Evolutionary conservation across 2,329 filamentous ascomycete species (phyloP).

Genomic region (Westerdykella aurantiaca): DNA sequence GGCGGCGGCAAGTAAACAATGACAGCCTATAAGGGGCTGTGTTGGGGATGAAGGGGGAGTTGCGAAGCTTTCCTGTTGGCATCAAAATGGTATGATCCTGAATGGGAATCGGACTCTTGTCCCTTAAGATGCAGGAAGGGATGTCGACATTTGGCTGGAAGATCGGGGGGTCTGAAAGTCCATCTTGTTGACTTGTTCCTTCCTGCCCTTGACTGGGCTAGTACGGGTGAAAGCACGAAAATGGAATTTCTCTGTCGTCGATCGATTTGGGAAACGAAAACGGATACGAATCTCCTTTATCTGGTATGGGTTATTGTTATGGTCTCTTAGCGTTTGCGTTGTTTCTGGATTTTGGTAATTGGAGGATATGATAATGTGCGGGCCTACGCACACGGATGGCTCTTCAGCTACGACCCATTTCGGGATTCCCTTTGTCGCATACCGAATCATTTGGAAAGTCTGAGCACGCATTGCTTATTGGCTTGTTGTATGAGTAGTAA

Average conservation of each 20-base stretch:
- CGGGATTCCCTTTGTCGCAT: no score
- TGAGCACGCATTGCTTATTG: no score
- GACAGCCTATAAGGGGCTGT: neutral
- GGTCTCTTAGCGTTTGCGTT: no score
- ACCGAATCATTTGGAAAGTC: no score
- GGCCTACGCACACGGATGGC: no score
- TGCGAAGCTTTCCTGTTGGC: constrained; percentile 7
- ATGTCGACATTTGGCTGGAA: constrained; percentile 9
- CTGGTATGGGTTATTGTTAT: neutral
- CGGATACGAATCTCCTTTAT: neutral
- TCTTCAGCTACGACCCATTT: no score
- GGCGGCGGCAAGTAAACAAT: constrained; percentile 31
- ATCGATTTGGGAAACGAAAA: neutral
- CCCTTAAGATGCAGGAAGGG: neutral
- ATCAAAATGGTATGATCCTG: constrained; percentile 2
- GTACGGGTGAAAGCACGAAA: neutral
- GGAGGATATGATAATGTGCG: no score
- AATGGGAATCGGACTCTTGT: constrained; percentile 14
- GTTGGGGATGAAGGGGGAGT: constrained; percentile 3
- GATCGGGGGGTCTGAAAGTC: constrained; percentile 31
- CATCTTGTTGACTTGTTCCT: neutral
- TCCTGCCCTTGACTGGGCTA: neutral
- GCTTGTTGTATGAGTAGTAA: no score
- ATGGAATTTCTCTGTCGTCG: neutral
- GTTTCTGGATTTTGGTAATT: no score